Evolutionary conservation across 768 basidiomycete species (phyloP).

Genomic region (Sporobolomyces roseus): DNA sequence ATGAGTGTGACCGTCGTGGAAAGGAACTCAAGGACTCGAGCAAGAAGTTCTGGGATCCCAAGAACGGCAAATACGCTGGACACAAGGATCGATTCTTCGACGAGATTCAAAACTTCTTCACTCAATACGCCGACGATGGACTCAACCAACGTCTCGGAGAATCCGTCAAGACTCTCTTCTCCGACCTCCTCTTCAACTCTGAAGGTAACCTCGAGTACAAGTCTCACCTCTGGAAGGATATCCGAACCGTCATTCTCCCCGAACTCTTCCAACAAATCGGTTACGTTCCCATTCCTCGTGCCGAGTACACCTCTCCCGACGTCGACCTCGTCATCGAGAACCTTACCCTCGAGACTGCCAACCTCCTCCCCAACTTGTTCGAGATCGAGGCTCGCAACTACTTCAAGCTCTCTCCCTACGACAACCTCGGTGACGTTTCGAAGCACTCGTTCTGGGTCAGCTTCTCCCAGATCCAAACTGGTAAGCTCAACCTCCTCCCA

Average conservation of each 20-base stretch:
- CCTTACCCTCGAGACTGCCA: constrained; percentile 77
- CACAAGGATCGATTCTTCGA: constrained; percentile 80
- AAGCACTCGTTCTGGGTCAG: constrained; percentile 71
- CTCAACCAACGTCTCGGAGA: constrained; percentile 69
- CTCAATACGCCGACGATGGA: constrained; percentile 77
- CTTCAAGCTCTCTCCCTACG: constrained; percentile 79
- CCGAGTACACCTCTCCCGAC: constrained; percentile 81
- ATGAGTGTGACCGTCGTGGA: constrained; percentile 65
- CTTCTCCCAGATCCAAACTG: constrained; percentile 79
- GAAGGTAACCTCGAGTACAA: constrained; percentile 87
- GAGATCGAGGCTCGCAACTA: constrained; percentile 69
- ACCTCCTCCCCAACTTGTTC: constrained; percentile 57
- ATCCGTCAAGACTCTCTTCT: constrained; percentile 62
- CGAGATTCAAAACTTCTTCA: constrained; percentile 71
- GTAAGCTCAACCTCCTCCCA: too few relatives aligned
- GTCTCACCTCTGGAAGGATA: constrained; percentile 70
- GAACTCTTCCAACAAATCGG: constrained; percentile 67
- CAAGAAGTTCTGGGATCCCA: constrained; percentile 66
- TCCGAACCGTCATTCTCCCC: constrained; percentile 76
- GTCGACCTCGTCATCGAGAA: constrained; percentile 91
- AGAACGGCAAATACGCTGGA: constrained; percentile 58
- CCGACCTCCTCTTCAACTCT: constrained; percentile 72
- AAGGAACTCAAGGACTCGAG: constrained; percentile 65
- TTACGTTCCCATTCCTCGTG: constrained; percentile 80
- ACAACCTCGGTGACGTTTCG: constrained; percentile 38